Evolutionary conservation across 352 stramenopile species (phyloP).

Genomic region (Phytopythium mirpurense): DNA sequence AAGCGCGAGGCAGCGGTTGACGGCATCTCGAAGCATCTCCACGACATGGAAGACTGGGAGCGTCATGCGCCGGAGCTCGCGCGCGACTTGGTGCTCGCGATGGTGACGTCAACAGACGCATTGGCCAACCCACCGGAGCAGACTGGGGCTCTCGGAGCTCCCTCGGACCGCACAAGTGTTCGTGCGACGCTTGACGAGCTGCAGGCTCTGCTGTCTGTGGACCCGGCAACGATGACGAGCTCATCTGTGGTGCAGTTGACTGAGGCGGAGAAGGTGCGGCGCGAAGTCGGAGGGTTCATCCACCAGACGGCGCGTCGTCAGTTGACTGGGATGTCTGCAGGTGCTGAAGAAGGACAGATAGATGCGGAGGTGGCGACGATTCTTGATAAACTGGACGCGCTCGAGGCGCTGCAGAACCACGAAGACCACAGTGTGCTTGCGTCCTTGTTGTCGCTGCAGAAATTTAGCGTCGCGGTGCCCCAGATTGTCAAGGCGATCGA

Average conservation of each 20-base stretch:
- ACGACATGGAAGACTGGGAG: conserved; percentile 37
- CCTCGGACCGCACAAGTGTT: conserved; percentile 14
- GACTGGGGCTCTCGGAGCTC: conserved; percentile 14
- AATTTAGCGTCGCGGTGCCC: conserved; percentile 35
- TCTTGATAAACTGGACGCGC: conserved; percentile 29
- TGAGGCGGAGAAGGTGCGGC: conserved; percentile 44
- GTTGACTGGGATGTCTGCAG: conserved; percentile 9
- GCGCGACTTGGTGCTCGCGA: conserved; percentile 27
- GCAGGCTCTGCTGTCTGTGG: conserved; percentile 32
- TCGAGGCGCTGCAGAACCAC: conserved; percentile 44
- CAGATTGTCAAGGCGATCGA: conserved; percentile 32
- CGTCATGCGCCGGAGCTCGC: conserved; percentile 21
- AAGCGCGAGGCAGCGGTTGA: conserved; percentile 10
- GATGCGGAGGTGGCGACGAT: conserved; percentile 5
- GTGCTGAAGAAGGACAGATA: background rate
- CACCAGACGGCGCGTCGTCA: conserved; percentile 34
- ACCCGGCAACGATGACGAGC: conserved; percentile 38
- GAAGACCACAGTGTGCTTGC: conserved; percentile 37
- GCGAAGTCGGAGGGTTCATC: conserved; percentile 46
- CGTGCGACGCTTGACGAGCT: conserved; percentile 28
- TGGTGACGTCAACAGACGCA: conserved; percentile 14
- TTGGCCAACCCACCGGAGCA: conserved; percentile 9
- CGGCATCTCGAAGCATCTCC: conserved; percentile 10
- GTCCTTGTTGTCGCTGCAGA: conserved; percentile 24
- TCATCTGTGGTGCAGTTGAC: conserved; percentile 44